Evolutionary conservation across 2,329 filamentous ascomycete species (phyloP), one percentile per base, ranked within the genome.

Genomic region (Cordyceps farinosa): DNA sequence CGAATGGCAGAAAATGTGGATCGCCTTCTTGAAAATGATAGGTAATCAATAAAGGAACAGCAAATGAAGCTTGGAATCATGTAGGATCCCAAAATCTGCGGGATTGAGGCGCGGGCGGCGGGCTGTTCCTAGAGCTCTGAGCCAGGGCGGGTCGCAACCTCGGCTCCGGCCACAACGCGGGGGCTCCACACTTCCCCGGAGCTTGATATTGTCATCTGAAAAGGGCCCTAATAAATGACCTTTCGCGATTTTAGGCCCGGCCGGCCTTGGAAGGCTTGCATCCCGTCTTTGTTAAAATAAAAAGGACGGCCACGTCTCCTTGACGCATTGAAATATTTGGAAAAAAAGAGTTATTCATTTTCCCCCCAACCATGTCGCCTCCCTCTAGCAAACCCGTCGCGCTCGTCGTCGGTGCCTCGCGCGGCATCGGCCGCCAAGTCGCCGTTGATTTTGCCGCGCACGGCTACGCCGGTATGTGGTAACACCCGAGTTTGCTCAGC

Each of bases 351-450:
- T 34, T 34, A 6, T 34, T 34, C 34, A 9, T 34, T 34, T 34
- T 34, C 5, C 10, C 15, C 38, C 7, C 13, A 15, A 42, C 9
- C 53, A 70, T 70, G 69, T 32, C 54, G n/a, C 66, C 32, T 30
- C 66, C 30, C 45, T 65, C 13, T 1, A 55, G 22, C n/a, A 74
- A 79, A 62, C 79, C 80, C 66, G 89, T 92, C 7, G 90, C 89
- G 27, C 80, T 93, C 27, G 79, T 94, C 5, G 82, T 93, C 27
- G 90, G 90, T 45, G 90, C 89, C 2, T 93, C 90, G 0, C 80
- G 91, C 65, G 91, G 91, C 44, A 94, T 96, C 66, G 91, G 91
- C 52, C 81, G 90, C 47, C 91, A 95, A 73, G 80, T 95, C 45
- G 90, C 91, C 62, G 83, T 96, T 69, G 89, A 92, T 71, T 80